Base-by-base conservation (phyloP, 345 rosid species). In the Bruguiera parviflora region DNA sequence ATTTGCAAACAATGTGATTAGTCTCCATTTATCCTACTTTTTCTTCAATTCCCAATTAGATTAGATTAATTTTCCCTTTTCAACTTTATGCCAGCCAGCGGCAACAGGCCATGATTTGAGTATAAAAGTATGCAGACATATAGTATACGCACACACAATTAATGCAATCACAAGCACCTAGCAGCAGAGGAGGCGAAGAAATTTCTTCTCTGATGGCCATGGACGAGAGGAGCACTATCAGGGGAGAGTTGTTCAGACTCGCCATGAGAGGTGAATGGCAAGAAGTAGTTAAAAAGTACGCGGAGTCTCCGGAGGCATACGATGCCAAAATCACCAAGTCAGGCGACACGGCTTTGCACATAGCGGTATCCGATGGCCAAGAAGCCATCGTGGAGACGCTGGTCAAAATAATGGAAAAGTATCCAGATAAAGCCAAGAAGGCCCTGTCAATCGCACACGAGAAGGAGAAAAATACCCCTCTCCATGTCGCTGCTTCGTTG, bases 201-300 rank as follows among this genome's bases (percentile, higher is more conserved):
- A 37, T 37, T 3, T 37, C 46, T 37, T 37, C 46, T 8, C 15
- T 15, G 3, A 37, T 1, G 46, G 46, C 3, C 46, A 9, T 0
- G 46, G 46, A 0, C 13, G 3, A 35, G 2, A 35, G 0, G 11
- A 10, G 2, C 2, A 0, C 6, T 1, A 37, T 49, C 15, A 62
- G 72, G 61, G 75, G 28, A 52, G n/a, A 27, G 3, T 52, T 82
- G 63, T 77, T 84, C 63, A 20, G 11, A 20, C 43, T 1, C 11
- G 82, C 81, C 35, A 82, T 82, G 88, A 73, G 66, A 77, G 82
- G 82, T 2, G 49, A 81, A 0, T 84, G 90, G 90, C 0, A 27
- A 0, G 10, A 64, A 19, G 88, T 84, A 47, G 28, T 71, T 8
- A 0, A 19, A 0, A 64, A 53, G 7, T 82, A 81, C 80, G 0